Percentiles rank a stretch among this genome's conserved stretches.
Conservation (phyloP, 176 grass and related monocot genomes). For the Tillandsia leiboldiana region DNA sequence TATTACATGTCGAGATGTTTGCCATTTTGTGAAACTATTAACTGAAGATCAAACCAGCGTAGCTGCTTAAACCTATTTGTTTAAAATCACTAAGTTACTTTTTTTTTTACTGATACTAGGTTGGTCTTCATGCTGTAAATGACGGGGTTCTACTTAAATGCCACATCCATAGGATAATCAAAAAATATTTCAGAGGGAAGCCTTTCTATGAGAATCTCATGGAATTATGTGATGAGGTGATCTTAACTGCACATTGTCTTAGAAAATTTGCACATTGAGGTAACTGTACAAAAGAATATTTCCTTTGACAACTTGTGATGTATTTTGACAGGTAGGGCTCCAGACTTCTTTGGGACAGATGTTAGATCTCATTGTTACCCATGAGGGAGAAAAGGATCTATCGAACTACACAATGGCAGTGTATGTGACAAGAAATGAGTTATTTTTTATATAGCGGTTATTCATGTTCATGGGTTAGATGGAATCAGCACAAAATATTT, state of each 20-base stretch:
- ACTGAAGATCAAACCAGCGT: no score
- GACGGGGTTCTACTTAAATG: slow-evolving; percentile 89
- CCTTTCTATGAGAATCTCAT: slow-evolving; percentile 90
- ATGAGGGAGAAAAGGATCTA: slow-evolving; percentile 90
- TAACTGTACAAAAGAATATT: slow-evolving; percentile 11
- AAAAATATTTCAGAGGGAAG: slow-evolving; percentile 68
- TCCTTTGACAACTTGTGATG: neutral
- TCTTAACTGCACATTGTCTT: neutral
- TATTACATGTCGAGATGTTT: no score
- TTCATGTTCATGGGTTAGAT: no score
- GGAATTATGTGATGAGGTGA: slow-evolving; percentile 91
- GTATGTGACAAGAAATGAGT: slow-evolving; percentile 32
- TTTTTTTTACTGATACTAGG: slow-evolving; percentile 35
- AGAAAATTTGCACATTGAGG: neutral
- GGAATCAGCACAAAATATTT: no score
- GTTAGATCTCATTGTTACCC: slow-evolving; percentile 92
- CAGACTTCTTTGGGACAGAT: slow-evolving; percentile 93
- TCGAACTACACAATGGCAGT: slow-evolving; percentile 68
- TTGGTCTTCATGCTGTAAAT: slow-evolving; percentile 94
- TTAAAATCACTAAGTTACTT: neutral
- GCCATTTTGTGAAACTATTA: no score
- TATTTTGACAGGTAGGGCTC: slow-evolving; percentile 58
- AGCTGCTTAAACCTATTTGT: neutral
- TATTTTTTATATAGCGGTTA: no score
- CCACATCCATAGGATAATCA: slow-evolving; percentile 82